A percentile compares a stretch with the other conserved stretches of the same genome.
These are phyloP conservation scores for Fusarium guadeloupense DNA, from an alignment of 2,329 filamentous ascomycete species.

Conservation along the genomic window DNA sequence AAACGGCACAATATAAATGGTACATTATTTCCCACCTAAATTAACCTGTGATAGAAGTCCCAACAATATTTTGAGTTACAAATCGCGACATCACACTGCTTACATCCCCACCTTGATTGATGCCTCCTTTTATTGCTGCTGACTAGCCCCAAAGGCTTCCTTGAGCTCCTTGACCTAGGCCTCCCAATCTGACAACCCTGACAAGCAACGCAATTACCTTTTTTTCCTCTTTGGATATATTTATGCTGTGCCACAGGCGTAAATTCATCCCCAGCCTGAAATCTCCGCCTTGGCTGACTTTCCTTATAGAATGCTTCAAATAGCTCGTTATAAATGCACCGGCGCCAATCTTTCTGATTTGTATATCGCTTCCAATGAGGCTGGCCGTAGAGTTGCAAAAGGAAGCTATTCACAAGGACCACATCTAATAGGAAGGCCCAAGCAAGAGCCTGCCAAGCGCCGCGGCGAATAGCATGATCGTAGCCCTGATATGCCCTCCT, in stretches of 20 bases:
- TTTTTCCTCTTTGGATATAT: conserved; percentile 13
- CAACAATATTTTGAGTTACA: not conserved
- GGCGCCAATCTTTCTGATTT: not conserved
- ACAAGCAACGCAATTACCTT: not conserved
- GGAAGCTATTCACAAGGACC: conserved; percentile 14
- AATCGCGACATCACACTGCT: not conserved
- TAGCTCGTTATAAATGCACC: not conserved
- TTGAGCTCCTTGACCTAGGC: not conserved
- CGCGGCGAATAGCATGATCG: not conserved
- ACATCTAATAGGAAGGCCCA: conserved; percentile 19
- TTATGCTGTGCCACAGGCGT: conserved; percentile 11
- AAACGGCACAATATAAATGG: not conserved
- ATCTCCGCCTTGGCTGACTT: not conserved
- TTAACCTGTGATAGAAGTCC: not conserved
- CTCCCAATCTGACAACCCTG: conserved; percentile 4
- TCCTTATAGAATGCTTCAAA: not conserved
- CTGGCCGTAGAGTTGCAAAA: not conserved
- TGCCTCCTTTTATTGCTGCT: not conserved
- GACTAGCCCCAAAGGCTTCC: not conserved
- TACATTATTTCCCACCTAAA: not conserved
- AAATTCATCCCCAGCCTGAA: no score
- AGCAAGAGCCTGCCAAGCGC: conserved; percentile 1
- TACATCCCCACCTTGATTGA: not conserved
- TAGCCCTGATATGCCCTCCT: not conserved
- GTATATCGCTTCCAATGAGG: not conserved